Conservation (phyloP, 306 rosid species). For the Coriaria nepalensis region DNA sequence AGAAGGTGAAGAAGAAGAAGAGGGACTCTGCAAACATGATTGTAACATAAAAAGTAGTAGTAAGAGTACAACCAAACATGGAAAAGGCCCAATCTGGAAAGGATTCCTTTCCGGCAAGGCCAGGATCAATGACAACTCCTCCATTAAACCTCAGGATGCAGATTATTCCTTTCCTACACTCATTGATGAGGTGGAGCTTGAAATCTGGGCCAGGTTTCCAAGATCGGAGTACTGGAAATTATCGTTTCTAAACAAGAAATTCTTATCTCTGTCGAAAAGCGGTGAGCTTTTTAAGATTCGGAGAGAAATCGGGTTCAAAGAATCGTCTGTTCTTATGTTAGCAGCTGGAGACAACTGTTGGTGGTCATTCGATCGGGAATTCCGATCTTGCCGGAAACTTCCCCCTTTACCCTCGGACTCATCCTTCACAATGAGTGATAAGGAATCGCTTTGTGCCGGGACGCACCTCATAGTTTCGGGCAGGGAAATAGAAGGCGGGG, state of each 20-base stretch:
- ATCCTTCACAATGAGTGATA: slow-evolving; percentile 36
- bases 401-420: slow-evolving; percentile 48
- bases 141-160: slow-evolving; percentile 73
- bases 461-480: slow-evolving; percentile 68
- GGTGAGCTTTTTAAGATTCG: slow-evolving; percentile 60
- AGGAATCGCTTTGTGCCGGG: slow-evolving; percentile 70
- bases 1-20: slow-evolving; percentile 10
- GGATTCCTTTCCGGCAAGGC: not conserved
- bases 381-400: slow-evolving; percentile 35
- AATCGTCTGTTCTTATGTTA: slow-evolving; percentile 61
- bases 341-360: slow-evolving; percentile 53
- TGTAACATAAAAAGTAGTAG: slow-evolving; percentile 6
- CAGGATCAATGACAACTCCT: slow-evolving; percentile 22
- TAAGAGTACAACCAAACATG: slow-evolving; percentile 3
- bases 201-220: slow-evolving; percentile 57
- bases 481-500: slow-evolving; percentile 39
- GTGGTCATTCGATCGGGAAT: slow-evolving; percentile 56
- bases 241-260: slow-evolving; percentile 39
- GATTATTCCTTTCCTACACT: slow-evolving; percentile 47
- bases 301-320: slow-evolving; percentile 36
- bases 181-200: slow-evolving; percentile 54
- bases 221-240: slow-evolving; percentile 56
- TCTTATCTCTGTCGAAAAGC: slow-evolving; percentile 27
- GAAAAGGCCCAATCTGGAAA: not conserved
- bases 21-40: slow-evolving; percentile 5